These are phyloP conservation scores for Trametes cingulata DNA, from an alignment of 768 basidiomycete species.

Conservation along the genomic window DNA sequence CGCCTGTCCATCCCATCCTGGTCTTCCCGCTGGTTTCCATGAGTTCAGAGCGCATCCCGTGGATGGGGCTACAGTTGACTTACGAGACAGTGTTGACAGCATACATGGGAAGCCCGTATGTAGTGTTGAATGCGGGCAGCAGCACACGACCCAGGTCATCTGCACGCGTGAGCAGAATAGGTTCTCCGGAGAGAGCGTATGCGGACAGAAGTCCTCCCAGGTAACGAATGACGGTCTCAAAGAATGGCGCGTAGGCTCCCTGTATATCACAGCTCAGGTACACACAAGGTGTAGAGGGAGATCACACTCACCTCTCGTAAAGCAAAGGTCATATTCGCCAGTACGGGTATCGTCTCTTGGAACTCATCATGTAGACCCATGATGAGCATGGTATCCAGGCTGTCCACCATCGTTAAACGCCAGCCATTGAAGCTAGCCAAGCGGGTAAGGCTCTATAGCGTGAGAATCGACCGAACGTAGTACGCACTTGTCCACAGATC, in stretches of 20 bases:
- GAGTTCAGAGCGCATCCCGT: no score
- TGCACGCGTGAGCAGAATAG: slow-evolving; percentile 64
- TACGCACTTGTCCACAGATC: slow-evolving; percentile 51
- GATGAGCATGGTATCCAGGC: slow-evolving; percentile 83
- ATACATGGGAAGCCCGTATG: slow-evolving; percentile 70
- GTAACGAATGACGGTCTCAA: slow-evolving; percentile 87
- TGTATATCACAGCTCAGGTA: not conserved
- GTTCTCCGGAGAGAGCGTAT: slow-evolving; percentile 70
- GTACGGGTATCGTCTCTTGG: slow-evolving; percentile 54
- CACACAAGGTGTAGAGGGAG: slow-evolving; percentile 31
- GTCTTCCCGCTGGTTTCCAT: slow-evolving; percentile 37
- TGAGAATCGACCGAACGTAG: not conserved
- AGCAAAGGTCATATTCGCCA: slow-evolving; percentile 52
- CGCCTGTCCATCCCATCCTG: slow-evolving; percentile 40
- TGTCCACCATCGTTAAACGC: slow-evolving; percentile 77
- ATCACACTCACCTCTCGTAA: slow-evolving; percentile 34
- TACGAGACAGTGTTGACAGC: slow-evolving; percentile 67
- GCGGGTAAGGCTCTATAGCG: not conserved
- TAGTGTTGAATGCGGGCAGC: slow-evolving; percentile 69
- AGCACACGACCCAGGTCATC: slow-evolving; percentile 77
- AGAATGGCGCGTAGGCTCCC: slow-evolving; percentile 53
- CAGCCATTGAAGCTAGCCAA: slow-evolving; percentile 71
- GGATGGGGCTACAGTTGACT: slow-evolving; percentile 12
- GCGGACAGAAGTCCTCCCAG: slow-evolving; percentile 86
- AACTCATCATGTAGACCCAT: slow-evolving; percentile 79